Percentiles rank a stretch among this genome's conserved stretches.
Evolutionary conservation across 2,329 filamentous ascomycete genomes (phyloP).

Genomic region (Microsporum canis): DNA sequence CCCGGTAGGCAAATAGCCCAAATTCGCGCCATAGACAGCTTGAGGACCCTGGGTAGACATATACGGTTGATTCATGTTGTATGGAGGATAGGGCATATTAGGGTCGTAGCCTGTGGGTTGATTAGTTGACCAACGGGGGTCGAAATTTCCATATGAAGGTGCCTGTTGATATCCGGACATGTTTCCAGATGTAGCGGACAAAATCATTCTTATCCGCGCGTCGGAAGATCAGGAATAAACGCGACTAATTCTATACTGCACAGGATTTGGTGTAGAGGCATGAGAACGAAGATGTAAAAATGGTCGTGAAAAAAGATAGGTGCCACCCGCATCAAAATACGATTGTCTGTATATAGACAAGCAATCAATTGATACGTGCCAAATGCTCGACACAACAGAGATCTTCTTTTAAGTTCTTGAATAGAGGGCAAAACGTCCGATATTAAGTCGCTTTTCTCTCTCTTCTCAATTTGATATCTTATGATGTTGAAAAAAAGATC

Average conservation of each 20-base stretch:
- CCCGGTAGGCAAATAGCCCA: not conserved
- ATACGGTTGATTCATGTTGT: not conserved
- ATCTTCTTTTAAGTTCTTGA: not conserved
- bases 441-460: not conserved
- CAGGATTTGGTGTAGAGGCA: not conserved
- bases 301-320: not conserved
- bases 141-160: conserved; percentile 31
- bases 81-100: conserved; percentile 18
- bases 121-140: conserved; percentile 28
- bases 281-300: not conserved
- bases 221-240: not conserved
- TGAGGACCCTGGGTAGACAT: not conserved
- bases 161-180: conserved; percentile 39
- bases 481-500: not conserved
- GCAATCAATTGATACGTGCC: not conserved
- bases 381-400: not conserved
- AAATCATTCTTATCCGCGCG: not conserved
- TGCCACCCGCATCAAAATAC: not conserved
- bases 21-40: not conserved
- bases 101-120: conserved; percentile 18
- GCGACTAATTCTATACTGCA: not conserved
- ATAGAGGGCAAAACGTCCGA: not conserved
- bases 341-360: no score
- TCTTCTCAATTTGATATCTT: not conserved
- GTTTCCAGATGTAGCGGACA: conserved; percentile 2